These are phyloP conservation scores for Asclepias syriaca DNA, from an alignment of 257 asterid species.

Conservation along the genomic window DNA sequence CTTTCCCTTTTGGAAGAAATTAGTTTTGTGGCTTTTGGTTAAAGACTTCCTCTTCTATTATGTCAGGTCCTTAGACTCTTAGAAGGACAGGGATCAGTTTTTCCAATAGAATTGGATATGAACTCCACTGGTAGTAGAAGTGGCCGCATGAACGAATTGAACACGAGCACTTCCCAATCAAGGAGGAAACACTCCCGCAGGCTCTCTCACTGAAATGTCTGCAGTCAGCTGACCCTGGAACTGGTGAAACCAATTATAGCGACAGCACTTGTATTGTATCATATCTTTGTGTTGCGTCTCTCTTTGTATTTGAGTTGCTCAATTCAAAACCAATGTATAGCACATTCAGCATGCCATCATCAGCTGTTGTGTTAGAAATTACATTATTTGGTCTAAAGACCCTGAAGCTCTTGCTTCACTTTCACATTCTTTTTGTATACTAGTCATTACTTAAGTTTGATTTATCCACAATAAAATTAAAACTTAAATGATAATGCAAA, in stretches of 20 bases:
- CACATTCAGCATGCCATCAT: not conserved
- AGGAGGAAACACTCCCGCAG: slow-evolving; percentile 41
- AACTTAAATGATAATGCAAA: not conserved
- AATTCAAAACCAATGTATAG: not conserved
- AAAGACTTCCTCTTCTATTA: not conserved
- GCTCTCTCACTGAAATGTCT: slow-evolving; percentile 39
- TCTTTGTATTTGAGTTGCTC: slow-evolving; percentile 1
- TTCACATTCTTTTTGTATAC: not conserved
- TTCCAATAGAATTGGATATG: slow-evolving; percentile 36
- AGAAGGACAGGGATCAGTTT: slow-evolving; percentile 50
- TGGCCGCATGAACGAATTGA: slow-evolving; percentile 43
- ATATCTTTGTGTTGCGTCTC: not conserved
- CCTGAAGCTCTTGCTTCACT: not conserved
- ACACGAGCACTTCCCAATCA: slow-evolving; percentile 24
- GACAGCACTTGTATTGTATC: not conserved
- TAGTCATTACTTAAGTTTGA: not conserved
- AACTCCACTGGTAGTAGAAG: slow-evolving; percentile 55
- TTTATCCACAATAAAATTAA: not conserved
- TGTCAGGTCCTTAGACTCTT: slow-evolving; percentile 57
- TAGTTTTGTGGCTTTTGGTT: not conserved
- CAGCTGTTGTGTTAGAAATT: not conserved
- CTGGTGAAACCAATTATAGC: slow-evolving; percentile 6
- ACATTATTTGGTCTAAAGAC: not conserved
- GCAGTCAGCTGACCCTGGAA: not conserved
- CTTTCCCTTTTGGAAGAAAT: not conserved